Evolutionary conservation across 139 green algal genomes (phyloP).

Genomic region (Picochlorum sp.): DNA sequence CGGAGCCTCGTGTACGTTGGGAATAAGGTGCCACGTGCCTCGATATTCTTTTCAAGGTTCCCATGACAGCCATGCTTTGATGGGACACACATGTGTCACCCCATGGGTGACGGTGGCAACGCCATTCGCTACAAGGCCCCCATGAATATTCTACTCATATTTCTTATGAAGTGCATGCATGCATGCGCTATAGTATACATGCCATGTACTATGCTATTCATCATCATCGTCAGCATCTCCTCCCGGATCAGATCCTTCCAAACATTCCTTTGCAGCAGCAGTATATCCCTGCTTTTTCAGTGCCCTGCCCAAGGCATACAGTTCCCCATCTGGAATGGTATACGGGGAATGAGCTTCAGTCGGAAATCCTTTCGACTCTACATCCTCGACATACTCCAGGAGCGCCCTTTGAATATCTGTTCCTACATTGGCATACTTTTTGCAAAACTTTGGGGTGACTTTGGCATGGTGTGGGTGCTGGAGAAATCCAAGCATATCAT

Average conservation of each 20-base stretch:
- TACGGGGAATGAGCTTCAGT: slow-evolving; percentile 72
- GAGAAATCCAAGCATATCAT: slow-evolving; percentile 98
- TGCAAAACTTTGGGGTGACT: slow-evolving; percentile 98
- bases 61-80: too few species aligned
- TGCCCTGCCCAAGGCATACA: slow-evolving; percentile 29
- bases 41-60: too few species aligned
- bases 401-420: slow-evolving; percentile 62
- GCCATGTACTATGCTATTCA: background rate
- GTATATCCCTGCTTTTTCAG: slow-evolving; percentile 37
- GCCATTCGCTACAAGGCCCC: too few species aligned
- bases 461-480: slow-evolving; percentile 95
- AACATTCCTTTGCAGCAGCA: slow-evolving; percentile 36
- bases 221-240: slow-evolving; percentile 1
- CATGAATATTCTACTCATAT: too few species aligned
- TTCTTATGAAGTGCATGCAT: too few species aligned
- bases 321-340: slow-evolving; percentile 45
- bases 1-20: too few species aligned
- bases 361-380: slow-evolving; percentile 61
- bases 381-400: slow-evolving; percentile 66
- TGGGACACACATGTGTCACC: too few species aligned
- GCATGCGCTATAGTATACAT: too few species aligned
- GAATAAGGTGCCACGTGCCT: too few species aligned
- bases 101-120: too few species aligned
- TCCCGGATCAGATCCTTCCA: background rate
- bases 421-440: slow-evolving; percentile 85